Percentiles rank a stretch among this genome's conserved stretches.
Conservation (phyloP, 139 green algal genomes). For the Gonium pectorale region DNA sequence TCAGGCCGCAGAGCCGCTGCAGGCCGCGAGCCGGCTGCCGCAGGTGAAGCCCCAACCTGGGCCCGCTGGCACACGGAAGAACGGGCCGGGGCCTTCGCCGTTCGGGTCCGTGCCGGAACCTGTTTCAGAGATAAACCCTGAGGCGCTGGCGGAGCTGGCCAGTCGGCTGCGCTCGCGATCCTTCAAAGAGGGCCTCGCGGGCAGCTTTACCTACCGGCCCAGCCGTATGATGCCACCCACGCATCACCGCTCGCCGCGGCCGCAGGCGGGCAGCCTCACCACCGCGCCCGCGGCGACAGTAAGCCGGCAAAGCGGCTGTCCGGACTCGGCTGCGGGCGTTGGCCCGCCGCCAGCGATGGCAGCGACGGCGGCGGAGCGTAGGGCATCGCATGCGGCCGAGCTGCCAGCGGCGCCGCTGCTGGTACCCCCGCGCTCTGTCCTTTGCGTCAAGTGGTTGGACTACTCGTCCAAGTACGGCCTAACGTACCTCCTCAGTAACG, state of each 20-base stretch:
- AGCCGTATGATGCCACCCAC: slow-evolving; percentile 37
- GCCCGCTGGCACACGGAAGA: too few relatives aligned
- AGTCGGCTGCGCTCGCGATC: neutral
- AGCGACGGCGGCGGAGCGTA: too few relatives aligned
- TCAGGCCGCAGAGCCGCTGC: too few relatives aligned
- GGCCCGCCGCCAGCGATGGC: too few relatives aligned
- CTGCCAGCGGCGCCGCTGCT: too few relatives aligned
- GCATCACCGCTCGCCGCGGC: neutral
- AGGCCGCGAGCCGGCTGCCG: too few relatives aligned
- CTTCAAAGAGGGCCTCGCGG: slow-evolving; percentile 5
- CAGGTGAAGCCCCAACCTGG: too few relatives aligned
- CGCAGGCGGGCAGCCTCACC: neutral
- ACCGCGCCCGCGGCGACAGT: neutral
- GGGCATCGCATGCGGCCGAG: too few relatives aligned
- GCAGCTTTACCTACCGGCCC: slow-evolving; percentile 17
- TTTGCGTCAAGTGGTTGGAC: slow-evolving; percentile 40
- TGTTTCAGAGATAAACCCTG: slow-evolving; percentile 22
- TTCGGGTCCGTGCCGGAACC: neutral
- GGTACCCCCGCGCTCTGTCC: neutral
- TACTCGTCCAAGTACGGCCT: slow-evolving; percentile 38
- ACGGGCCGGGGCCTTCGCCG: neutral
- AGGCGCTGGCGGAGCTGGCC: slow-evolving; percentile 21
- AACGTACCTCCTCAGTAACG: slow-evolving; percentile 37
- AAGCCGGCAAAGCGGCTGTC: too few relatives aligned
- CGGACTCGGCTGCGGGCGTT: too few relatives aligned